Percentiles rank a stretch among this genome's conserved stretches.
Conservation (phyloP, 371 early-diverging fungal genomes). For the Syncephalastrum contaminatum region DNA sequence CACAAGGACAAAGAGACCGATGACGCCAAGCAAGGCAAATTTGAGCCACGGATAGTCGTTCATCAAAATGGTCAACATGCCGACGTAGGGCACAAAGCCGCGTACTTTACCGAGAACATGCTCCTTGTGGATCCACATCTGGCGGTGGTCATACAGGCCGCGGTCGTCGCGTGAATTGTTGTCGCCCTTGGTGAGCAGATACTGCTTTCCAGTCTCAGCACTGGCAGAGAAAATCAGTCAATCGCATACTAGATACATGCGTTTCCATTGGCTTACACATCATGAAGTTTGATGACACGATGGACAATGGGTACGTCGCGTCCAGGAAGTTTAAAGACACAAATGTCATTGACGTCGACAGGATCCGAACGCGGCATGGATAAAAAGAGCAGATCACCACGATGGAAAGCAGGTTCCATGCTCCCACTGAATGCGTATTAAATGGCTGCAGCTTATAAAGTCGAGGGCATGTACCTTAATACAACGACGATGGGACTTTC, state of each 20-base stretch:
- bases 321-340: conserved; percentile 93
- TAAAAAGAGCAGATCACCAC: conserved; percentile 97
- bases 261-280: conserved; percentile 50
- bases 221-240: conserved; percentile 29
- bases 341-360: conserved; percentile 90
- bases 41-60: conserved; percentile 95
- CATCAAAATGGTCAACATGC: conserved; percentile 96
- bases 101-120: conserved; percentile 88
- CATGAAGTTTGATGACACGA: conserved; percentile 90
- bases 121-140: conserved; percentile 89
- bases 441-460: too few species aligned
- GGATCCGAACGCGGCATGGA: conserved; percentile 65
- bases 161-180: conserved; percentile 96
- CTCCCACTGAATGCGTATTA: conserved; percentile 71
- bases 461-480: conserved; percentile 63
- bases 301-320: conserved; percentile 98
- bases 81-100: conserved; percentile 90
- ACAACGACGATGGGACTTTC: conserved; percentile 99
- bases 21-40: conserved; percentile 71
- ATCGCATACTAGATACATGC: neutral
- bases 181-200: conserved; percentile 98
- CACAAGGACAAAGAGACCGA: conserved; percentile 73
- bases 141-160: conserved; percentile 84
- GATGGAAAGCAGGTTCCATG: conserved; percentile 98
- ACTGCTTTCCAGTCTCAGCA: conserved; percentile 66